Conservation (phyloP, 495 filamentous ascomycete genomes). For the Aspergillus funiculosus region DNA sequence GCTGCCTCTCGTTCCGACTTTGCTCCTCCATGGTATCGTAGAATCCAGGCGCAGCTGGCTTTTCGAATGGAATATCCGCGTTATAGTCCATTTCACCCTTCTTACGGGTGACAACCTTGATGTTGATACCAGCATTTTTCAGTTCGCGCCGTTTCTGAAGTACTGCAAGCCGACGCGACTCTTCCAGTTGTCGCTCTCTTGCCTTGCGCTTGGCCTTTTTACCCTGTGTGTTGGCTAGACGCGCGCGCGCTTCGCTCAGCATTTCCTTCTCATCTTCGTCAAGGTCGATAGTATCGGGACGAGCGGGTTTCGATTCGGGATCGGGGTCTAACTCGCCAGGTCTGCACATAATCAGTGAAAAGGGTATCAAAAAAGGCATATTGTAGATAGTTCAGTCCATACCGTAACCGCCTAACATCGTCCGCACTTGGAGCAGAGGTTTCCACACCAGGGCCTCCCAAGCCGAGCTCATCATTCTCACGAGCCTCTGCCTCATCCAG, state of each 20-base stretch:
- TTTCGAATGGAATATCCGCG: conserved; percentile 96
- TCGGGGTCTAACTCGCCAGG: conserved; percentile 95
- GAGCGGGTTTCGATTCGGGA: conserved; percentile 93
- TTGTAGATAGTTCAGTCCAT: conserved; percentile 20
- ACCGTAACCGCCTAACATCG: conserved; percentile 79
- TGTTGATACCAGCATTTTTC: conserved; percentile 96
- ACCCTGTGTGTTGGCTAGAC: conserved; percentile 94
- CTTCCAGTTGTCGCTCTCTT: conserved; percentile 89
- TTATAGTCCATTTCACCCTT: conserved; percentile 99
- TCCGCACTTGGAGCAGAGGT: conserved; percentile 84
- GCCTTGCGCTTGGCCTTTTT: conserved; percentile 99
- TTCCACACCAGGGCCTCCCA: conserved; percentile 87
- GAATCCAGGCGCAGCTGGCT: conserved; percentile 81
- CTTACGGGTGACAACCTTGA: conserved; percentile 90
- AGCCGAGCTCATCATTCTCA: conserved; percentile 74
- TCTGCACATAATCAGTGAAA: conserved; percentile 32
- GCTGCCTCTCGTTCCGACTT: conserved; percentile 73
- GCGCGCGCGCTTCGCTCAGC: conserved; percentile 93
- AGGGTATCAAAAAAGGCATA: not conserved
- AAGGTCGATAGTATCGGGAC: conserved; percentile 93
- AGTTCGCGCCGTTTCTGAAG: conserved; percentile 94
- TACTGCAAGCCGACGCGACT: conserved; percentile 80
- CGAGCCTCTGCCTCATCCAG: conserved; percentile 92
- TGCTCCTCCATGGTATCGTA: conserved; percentile 87
- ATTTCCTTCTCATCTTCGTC: conserved; percentile 99